These are phyloP conservation scores for Trichoderma sp. DNA, from an alignment of 2,329 filamentous ascomycete genomes.

Conservation along the genomic window DNA sequence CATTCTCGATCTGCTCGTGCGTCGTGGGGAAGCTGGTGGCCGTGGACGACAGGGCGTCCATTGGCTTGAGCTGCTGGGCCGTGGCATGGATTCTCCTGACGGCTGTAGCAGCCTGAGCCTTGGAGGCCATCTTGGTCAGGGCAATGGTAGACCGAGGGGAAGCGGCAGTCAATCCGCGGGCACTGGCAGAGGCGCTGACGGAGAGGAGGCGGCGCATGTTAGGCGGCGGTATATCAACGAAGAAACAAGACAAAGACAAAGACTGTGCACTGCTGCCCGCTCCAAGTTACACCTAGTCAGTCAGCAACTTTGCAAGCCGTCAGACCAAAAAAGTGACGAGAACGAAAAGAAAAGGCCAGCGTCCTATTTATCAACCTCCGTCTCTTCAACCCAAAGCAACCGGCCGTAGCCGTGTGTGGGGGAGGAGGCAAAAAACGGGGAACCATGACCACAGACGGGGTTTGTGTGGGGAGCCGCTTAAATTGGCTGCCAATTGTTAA, in stretches of 20 bases:
- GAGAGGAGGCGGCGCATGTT: slow-evolving; percentile 49
- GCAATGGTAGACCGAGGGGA: slow-evolving; percentile 29
- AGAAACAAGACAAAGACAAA: background rate
- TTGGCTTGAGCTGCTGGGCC: slow-evolving; percentile 52
- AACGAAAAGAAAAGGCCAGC: background rate
- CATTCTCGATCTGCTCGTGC: slow-evolving; percentile 67
- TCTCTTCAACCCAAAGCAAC: background rate
- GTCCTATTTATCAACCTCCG: background rate
- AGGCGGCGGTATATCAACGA: background rate
- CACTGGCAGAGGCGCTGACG: slow-evolving; percentile 38
- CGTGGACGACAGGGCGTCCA: slow-evolving; percentile 52
- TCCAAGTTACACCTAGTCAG: background rate
- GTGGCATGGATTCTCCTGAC: slow-evolving; percentile 58
- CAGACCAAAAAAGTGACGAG: background rate
- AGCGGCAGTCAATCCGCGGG: slow-evolving; percentile 33
- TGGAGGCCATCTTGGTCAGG: slow-evolving; percentile 38
- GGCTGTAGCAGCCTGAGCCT: slow-evolving; percentile 38
- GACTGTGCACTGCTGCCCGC: background rate
- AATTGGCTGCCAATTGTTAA: slow-evolving; percentile 6
- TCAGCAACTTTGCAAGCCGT: background rate
- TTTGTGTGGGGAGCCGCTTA: slow-evolving; percentile 8
- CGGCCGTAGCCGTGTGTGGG: slow-evolving; percentile 17
- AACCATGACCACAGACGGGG: background rate
- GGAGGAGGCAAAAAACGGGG: slow-evolving; percentile 13
- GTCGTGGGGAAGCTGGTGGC: slow-evolving; percentile 64